Evolutionary conservation across 2,329 filamentous ascomycete species (phyloP), one percentile per base, ranked within the genome.

Genomic region (Phaeophleospora eucalypticola): DNA sequence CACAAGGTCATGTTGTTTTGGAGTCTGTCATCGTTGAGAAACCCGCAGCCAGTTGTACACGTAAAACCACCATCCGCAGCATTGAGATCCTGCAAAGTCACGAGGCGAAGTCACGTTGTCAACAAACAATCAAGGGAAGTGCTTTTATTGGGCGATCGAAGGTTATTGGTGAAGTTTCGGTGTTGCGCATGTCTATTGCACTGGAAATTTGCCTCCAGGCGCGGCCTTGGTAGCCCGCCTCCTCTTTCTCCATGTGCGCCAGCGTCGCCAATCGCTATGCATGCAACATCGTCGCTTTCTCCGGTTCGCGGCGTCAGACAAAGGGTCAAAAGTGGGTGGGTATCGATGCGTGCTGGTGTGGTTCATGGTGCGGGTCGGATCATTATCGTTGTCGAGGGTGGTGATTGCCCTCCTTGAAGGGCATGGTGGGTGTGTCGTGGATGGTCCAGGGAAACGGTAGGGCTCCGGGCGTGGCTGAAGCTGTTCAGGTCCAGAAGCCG

Each of bases 291-390:
- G 21, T 18, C 27, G 40, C 40, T 33, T 15, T 34, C 27, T 27
- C 16, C 36, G 9, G 27, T 34, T 33, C 17, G n/a, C 40, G 45
- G 33, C 34, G 45, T 47, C 38, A 42, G 33, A 47, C 45, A 43
- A 42, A 21, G 39, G 39, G 45, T 29, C n/a, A 27, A 29, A 41
- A 19, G 41, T 58, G 24, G 48, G 44, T 17, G 56, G 52, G 24
- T 54, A 59, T 48, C 46, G 41, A 48, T 48, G 46, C 45, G 45
- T 32, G 40, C 27, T 44, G 40, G 41, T 40, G 41, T 32, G 40
- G 20, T 16, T 33, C 17, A 17, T 33, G 40, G 8, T 17, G 18
- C 4, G 12, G n/a, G 40, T 20, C 38, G 45, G 27, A 12, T 43
- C 19, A 29, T 35, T 18, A 42, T 27, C 21, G 39, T 42, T 34